phyloP scores from a whole-genome alignment of 2,329 filamentous ascomycete species.

The Fusarium sp. region DNA sequence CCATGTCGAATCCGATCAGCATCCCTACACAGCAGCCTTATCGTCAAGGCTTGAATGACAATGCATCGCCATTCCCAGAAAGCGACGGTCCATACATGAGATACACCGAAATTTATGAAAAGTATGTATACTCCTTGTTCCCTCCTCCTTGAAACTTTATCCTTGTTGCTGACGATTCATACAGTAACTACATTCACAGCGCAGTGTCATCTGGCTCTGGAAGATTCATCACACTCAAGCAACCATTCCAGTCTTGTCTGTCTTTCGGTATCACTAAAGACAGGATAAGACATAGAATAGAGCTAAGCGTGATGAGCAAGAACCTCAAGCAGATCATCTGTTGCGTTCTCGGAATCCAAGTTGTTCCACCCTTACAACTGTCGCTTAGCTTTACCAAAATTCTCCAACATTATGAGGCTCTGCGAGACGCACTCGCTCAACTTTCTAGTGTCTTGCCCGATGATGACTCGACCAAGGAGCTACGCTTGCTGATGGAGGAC shows the following conservation, averaged over 20 bases:
- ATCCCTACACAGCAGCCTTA: constrained; percentile 34
- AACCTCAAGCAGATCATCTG: constrained; percentile 52
- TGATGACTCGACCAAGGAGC: constrained; percentile 36
- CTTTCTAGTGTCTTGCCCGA: constrained; percentile 5
- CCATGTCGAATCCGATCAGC: constrained; percentile 42
- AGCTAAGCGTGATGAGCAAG: constrained; percentile 48
- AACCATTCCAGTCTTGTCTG: constrained; percentile 25
- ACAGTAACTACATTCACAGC: constrained; percentile 41
- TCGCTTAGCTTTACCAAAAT: constrained; percentile 39
- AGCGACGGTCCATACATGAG: constrained; percentile 40
- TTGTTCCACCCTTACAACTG: constrained; percentile 7
- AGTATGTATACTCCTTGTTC: constrained; percentile 25
- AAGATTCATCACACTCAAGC: constrained; percentile 40
- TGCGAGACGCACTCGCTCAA: constrained; percentile 33
- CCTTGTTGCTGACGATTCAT: constrained; percentile 6
- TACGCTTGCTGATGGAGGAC: constrained; percentile 43
- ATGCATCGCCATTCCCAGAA: constrained; percentile 26
- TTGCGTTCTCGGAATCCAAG: constrained; percentile 48
- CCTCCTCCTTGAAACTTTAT: background rate
- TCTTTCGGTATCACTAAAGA: constrained; percentile 46
- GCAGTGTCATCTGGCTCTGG: constrained; percentile 45
- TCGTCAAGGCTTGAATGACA: constrained; percentile 1
- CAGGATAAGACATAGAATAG: constrained; percentile 31
- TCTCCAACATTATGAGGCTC: constrained; percentile 39
- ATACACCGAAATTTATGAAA: constrained; percentile 42